Evolutionary conservation across 2,329 filamentous ascomycete genomes (phyloP).

Genomic region (Pyricularia grisea): DNA sequence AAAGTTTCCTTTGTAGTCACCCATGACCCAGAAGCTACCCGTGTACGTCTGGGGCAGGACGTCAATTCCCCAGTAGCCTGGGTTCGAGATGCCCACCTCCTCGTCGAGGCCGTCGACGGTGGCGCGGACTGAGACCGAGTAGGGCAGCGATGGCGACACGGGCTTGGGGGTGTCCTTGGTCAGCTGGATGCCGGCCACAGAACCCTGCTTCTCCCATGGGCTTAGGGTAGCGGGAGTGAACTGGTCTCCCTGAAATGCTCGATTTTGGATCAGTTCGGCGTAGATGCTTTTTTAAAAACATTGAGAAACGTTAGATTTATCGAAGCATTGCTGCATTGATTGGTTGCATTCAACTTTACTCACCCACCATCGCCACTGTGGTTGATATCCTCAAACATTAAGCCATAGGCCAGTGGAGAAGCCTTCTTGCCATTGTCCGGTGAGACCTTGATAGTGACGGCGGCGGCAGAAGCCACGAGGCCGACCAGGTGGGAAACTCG

Average conservation of each 20-base stretch:
- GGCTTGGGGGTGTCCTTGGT: background rate
- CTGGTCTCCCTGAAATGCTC: conserved; percentile 53
- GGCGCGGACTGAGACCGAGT: background rate
- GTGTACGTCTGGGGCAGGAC: conserved; percentile 36
- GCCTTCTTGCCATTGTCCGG: background rate
- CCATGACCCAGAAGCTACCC: conserved; percentile 44
- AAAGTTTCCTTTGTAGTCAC: conserved; percentile 34
- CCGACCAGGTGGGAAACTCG: background rate
- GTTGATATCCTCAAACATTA: conserved; percentile 43
- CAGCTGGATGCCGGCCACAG: background rate
- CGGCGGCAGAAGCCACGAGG: background rate
- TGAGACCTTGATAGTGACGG: background rate
- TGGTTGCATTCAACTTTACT: background rate
- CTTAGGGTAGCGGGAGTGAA: conserved; percentile 31
- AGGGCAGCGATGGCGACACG: background rate
- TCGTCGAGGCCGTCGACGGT: background rate
- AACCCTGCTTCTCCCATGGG: conserved; percentile 24
- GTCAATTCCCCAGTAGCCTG: conserved; percentile 49
- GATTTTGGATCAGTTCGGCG: conserved; percentile 60
- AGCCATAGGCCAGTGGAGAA: background rate
- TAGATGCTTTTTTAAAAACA: conserved; percentile 39
- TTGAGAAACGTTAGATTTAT: no score
- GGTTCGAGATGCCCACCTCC: conserved; percentile 35
- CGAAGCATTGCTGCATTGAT: no score
- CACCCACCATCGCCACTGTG: conserved; percentile 55